These are phyloP conservation scores for Alternaria angustiovoidea DNA, from an alignment of 2,329 filamentous ascomycete species.

Conservation along the genomic window DNA sequence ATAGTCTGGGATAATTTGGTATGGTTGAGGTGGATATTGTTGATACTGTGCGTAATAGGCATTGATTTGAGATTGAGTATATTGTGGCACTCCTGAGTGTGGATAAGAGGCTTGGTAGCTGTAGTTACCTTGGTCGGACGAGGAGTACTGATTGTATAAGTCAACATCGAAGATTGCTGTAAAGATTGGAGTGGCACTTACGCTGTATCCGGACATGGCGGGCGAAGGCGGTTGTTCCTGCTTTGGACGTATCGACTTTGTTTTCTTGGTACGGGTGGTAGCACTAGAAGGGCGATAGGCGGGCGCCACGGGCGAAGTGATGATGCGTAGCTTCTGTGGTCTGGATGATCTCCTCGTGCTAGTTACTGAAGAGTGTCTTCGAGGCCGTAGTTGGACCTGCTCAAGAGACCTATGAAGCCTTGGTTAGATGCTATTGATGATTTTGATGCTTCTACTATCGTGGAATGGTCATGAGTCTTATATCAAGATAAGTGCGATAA, in stretches of 20 bases:
- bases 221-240: constrained; percentile 28
- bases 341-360: constrained; percentile 10
- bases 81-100: constrained; percentile 32
- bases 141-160: constrained; percentile 29
- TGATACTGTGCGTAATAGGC: constrained; percentile 43
- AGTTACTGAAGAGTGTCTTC: neutral
- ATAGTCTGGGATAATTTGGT: constrained; percentile 37
- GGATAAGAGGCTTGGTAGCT: constrained; percentile 26
- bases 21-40: constrained; percentile 40
- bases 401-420: constrained; percentile 15
- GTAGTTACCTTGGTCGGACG: constrained; percentile 29
- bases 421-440: constrained; percentile 6
- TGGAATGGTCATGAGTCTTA: constrained; percentile 16
- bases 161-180: neutral
- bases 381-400: constrained; percentile 9
- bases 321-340: constrained; percentile 18
- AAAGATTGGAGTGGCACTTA: constrained; percentile 11
- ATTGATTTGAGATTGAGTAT: constrained; percentile 44
- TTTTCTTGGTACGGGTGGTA: constrained; percentile 14
- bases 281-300: constrained; percentile 25
- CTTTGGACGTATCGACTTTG: constrained; percentile 23
- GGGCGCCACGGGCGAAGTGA: constrained; percentile 20
- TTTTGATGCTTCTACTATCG: neutral
- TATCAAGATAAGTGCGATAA: constrained; percentile 11
- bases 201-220: constrained; percentile 38